Conservation (phyloP, 306 rosid genomes). For the Oxytropis ochrocephala region DNA sequence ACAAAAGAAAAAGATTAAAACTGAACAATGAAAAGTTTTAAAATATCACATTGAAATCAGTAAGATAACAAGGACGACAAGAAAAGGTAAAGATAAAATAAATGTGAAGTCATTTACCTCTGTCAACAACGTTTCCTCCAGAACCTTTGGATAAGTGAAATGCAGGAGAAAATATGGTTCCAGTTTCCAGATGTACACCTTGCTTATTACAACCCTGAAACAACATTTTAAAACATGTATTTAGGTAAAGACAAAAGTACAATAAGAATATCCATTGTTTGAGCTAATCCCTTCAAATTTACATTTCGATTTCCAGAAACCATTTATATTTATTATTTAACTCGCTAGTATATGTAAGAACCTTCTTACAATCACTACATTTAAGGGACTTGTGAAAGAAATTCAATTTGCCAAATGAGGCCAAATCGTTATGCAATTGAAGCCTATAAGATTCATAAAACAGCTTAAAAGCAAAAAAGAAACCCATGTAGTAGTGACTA, state of each 20-base stretch:
- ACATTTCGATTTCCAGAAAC: constrained; percentile 2
- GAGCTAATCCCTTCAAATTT: constrained; percentile 8
- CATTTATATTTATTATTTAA: neutral
- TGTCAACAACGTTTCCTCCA: constrained; percentile 50
- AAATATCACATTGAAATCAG: constrained; percentile 21
- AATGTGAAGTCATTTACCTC: constrained; percentile 50
- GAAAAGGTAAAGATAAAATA: neutral
- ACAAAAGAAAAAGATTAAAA: constrained; percentile 27
- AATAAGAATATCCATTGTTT: neutral
- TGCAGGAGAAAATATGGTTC: constrained; percentile 87
- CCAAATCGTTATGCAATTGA: neutral
- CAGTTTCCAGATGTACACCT: constrained; percentile 39
- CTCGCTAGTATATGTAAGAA: neutral
- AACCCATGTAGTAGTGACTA: neutral
- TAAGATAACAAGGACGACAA: neutral
- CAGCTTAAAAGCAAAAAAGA: neutral
- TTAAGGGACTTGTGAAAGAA: neutral
- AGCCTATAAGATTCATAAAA: neutral
- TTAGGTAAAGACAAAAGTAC: neutral
- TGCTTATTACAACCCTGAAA: constrained; percentile 49
- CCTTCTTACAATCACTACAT: neutral
- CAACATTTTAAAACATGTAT: constrained; percentile 8
- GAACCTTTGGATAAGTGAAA: constrained; percentile 63
- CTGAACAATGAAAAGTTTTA: neutral
- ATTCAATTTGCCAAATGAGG: neutral